Percentiles rank a stretch among this genome's conserved stretches.
These are phyloP conservation scores for Bretschneidera sinensis DNA, from an alignment of 345 rosid genomes.

Conservation along the genomic window DNA sequence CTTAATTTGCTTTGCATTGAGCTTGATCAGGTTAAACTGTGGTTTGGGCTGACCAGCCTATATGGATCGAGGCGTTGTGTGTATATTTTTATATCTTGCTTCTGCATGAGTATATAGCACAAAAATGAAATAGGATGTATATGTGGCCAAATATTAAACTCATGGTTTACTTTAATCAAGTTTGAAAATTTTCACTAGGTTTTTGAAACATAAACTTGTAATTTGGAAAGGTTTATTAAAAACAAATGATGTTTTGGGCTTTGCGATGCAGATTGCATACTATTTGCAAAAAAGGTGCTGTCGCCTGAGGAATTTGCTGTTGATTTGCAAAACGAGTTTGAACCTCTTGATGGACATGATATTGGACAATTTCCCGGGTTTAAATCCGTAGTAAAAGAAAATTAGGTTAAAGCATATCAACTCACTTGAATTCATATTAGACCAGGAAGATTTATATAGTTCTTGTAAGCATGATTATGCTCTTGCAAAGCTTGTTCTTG, in stretches of 20 bases:
- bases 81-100: too few species aligned
- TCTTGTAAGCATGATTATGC: too few species aligned
- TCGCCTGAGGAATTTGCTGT: conserved; percentile 60
- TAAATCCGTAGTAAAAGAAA: conserved; percentile 23
- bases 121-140: too few species aligned
- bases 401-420: conserved; percentile 30
- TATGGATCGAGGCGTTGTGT: too few species aligned
- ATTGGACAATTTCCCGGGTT: conserved; percentile 59
- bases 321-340: conserved; percentile 56
- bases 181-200: too few species aligned
- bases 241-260: neutral
- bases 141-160: too few species aligned
- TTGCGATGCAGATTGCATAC: conserved; percentile 54
- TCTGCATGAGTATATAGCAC: neutral
- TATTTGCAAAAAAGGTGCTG: conserved; percentile 52
- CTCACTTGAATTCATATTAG: conserved; percentile 17
- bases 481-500: too few species aligned
- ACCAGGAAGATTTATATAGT: too few species aligned
- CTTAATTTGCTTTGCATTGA: too few species aligned
- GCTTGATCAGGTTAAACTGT: too few species aligned
- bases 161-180: too few species aligned
- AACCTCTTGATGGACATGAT: conserved; percentile 47
- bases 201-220: neutral
- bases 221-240: neutral
- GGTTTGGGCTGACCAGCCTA: too few species aligned